Evolutionary conservation across 352 stramenopile genomes (phyloP).

Genomic region (Pythium monospermum): DNA sequence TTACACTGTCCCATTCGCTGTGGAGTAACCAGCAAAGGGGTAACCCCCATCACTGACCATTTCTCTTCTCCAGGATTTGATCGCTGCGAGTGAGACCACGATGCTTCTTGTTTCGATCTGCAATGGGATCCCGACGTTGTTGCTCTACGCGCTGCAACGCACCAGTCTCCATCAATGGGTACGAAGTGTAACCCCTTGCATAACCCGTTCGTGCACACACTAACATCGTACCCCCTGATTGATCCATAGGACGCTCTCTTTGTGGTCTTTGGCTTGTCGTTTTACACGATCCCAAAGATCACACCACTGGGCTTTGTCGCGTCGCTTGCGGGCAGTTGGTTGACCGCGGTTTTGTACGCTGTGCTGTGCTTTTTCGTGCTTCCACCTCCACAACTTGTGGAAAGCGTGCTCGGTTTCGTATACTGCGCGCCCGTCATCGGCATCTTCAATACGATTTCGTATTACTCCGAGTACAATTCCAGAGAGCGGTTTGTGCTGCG

Average conservation of each 20-base stretch:
- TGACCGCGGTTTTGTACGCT: conserved; percentile 51
- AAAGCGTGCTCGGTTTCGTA: conserved; percentile 57
- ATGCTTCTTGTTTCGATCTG: conserved; percentile 72
- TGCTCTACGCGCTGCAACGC: conserved; percentile 67
- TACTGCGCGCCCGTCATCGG: conserved; percentile 70
- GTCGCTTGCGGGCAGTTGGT: conserved; percentile 66
- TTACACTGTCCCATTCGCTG: no score
- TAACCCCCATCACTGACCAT: no score
- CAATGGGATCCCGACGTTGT: conserved; percentile 62
- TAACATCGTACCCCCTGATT: no score
- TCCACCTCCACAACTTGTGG: conserved; percentile 32
- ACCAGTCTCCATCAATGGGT: conserved; percentile 80
- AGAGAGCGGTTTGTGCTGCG: conserved; percentile 72
- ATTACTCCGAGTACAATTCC: conserved; percentile 84
- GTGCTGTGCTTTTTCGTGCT: conserved; percentile 50
- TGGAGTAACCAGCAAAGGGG: no score
- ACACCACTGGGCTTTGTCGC: conserved; percentile 75
- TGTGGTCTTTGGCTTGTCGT: conserved; percentile 77
- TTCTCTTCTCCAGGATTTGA: no score
- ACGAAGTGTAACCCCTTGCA: conserved; percentile 2
- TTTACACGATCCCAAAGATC: conserved; percentile 84
- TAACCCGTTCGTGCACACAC: no score
- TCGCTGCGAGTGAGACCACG: conserved; percentile 53
- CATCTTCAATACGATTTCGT: conserved; percentile 83
- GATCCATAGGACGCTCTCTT: conserved; percentile 62